Evolutionary conservation across 345 rosid genomes (phyloP).

Genomic region (Microthlaspi erraticum): DNA sequence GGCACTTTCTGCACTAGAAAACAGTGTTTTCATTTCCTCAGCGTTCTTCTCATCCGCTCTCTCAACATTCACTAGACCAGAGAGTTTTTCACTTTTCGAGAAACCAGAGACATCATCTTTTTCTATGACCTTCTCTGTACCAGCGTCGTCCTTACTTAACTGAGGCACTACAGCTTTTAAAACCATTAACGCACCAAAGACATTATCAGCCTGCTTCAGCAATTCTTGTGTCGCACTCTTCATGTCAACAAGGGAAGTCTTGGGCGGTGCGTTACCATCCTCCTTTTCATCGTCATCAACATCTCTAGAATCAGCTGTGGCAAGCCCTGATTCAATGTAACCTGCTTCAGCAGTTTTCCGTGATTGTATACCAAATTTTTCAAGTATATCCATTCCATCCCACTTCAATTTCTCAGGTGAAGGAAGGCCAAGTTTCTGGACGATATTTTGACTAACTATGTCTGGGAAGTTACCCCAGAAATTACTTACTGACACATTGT

Average conservation of each 20-base stretch:
- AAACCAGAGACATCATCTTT: conserved; percentile 33
- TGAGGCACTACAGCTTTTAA: conserved; percentile 75
- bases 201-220: conserved; percentile 81
- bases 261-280: conserved; percentile 45
- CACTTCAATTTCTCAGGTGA: conserved; percentile 69
- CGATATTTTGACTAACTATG: conserved; percentile 64
- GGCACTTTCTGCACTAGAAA: conserved; percentile 89
- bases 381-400: conserved; percentile 76
- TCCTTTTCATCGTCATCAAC: conserved; percentile 49
- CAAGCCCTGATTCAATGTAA: conserved; percentile 91
- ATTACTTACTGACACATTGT: conserved; percentile 50
- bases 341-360: conserved; percentile 71
- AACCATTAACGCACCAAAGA: conserved; percentile 91
- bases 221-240: conserved; percentile 80
- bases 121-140: conserved; percentile 39
- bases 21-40: conserved; percentile 90
- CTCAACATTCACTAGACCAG: conserved; percentile 47
- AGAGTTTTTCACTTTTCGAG: conserved; percentile 48
- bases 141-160: conserved; percentile 55
- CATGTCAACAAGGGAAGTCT: conserved; percentile 78
- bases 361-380: conserved; percentile 73
- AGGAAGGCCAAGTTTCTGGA: conserved; percentile 71
- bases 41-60: conserved; percentile 64
- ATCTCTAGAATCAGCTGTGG: conserved; percentile 57
- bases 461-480: conserved; percentile 76